Base-by-base conservation (phyloP, 495 filamentous ascomycete genomes). In the Collariella sp. region DNA sequence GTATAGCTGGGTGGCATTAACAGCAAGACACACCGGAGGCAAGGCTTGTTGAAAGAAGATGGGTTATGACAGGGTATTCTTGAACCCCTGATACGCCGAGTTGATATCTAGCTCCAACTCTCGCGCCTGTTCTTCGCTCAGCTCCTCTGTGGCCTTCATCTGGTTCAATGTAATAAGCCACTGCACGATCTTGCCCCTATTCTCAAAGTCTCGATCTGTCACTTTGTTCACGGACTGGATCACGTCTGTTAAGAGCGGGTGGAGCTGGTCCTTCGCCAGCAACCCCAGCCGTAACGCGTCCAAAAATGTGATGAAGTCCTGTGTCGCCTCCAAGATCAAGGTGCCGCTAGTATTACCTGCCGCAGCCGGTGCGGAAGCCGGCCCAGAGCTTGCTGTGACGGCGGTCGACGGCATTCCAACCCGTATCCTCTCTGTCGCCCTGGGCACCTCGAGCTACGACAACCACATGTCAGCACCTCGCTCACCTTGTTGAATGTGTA, bases 151-250 rank as follows among this genome's bases (percentile, higher is more conserved):
- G 19, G 89, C 91, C 58, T 88, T 85, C 93, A 97, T 96, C 69
- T 95, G 89, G 67, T 99, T 97, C 59, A 99, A 73, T 23, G 86
- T 82, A 62, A 99, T 99, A 60, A 99, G 76, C 94, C 94, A 99
- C 65, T 94, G 89, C 39, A 99, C 88, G 62, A 99, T 97, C 76
- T 96, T 96, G 39, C 87, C 89, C 62, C 91, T 83, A 59, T 85
- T 88, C 56, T 96, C 89, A 68, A 97, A 99, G 50, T 96, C 93
- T 38, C 79, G 76, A 61, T 90, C 88, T 13, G 91, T 95, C 55
- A 97, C 94, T 66, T 91, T 91, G 68, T 97, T 97, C 24, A 95
- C 94, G 2, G 87, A 86, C 54, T 96, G 91, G 38, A 99, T 99
- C 11, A 96, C 86, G 55, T 96, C 91, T 1, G 88, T 90, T 1